Evolutionary conservation across 768 basidiomycete genomes (phyloP), one percentile per base, ranked within the genome.

Genomic region (Lactarius vividus): DNA sequence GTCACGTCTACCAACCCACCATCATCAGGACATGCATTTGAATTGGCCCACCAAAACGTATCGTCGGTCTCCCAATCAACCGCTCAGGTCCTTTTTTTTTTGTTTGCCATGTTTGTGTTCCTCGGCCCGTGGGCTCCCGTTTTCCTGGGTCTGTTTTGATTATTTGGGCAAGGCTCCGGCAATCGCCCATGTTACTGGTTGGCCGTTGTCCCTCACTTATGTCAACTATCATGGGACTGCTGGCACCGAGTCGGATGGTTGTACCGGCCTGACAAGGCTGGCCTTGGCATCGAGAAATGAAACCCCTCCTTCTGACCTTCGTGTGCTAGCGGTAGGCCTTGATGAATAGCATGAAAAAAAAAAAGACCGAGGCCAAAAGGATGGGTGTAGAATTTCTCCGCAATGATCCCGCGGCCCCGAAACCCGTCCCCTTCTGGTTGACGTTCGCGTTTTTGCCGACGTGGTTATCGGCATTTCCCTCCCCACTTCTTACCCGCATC

Each of bases 111-210:
- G 55, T 37, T 23, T 28, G 37, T 29, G 7, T 15, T 37, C 57
- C 66, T 63, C 62, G 57, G 57, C 4, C 66, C 66, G 61, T 52
- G 37, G 61, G 28, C 8, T 3, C 40, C 65, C 66, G 53, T 33
- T 46, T 37, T 62, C 40, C 16, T 55, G 66, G 62, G 57, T 53
- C 10, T 1, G 8, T 29, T 16, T 66, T 46, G 61, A 59, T 62
- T 58, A 59, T 62, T 66, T 13, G 33, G 61, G 65, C 16, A 59
- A 63, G 26, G 61, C 39, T 37, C 37, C 61, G 49, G 62, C 35
- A 63, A 59, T n/a, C 40, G 57, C 18, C 56, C 56, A 23, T 2
- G 13, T 28, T 40, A 23, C 37, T 49, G 16, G 23, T 55, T 15
- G 11, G 31, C n/a, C 33, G 18, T 40, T 33, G 57, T 59, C 65